A percentile compares a stretch with the other conserved stretches of the same genome.
phyloP scores from a whole-genome alignment of 2,329 filamentous ascomycete species.

The Clarireedia homoeocarpa region DNA sequence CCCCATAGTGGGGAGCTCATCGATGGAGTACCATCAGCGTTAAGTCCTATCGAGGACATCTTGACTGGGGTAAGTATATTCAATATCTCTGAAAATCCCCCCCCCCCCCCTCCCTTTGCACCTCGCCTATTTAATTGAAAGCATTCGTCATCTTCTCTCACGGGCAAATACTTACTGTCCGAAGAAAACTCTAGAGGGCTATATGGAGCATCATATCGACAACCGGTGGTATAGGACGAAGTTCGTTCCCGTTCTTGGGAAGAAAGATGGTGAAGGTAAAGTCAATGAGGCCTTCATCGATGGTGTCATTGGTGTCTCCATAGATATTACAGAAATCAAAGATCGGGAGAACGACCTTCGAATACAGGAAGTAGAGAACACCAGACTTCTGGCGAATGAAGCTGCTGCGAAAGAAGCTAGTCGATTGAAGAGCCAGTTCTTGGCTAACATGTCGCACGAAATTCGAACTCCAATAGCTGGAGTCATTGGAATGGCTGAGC shows the following conservation, averaged over 20 bases:
- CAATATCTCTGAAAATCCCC: too few species aligned
- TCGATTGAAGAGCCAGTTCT: slow-evolving; percentile 70
- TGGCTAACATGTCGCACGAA: slow-evolving; percentile 78
- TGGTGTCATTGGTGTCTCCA: slow-evolving; percentile 70
- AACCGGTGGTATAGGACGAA: slow-evolving; percentile 64
- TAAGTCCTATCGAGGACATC: slow-evolving; percentile 55
- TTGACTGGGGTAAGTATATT: slow-evolving; percentile 40
- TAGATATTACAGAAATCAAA: slow-evolving; percentile 70
- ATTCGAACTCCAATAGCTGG: slow-evolving; percentile 73
- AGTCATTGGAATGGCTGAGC: slow-evolving; percentile 72
- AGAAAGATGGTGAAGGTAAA: slow-evolving; percentile 44
- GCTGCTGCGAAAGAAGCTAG: slow-evolving; percentile 74
- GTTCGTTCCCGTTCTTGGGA: slow-evolving; percentile 57
- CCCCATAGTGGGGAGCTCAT: slow-evolving; percentile 8
- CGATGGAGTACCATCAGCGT: slow-evolving; percentile 34
- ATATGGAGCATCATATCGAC: slow-evolving; percentile 46
- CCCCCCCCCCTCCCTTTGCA: too few species aligned
- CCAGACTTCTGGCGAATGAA: slow-evolving; percentile 64
- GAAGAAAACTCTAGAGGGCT: slow-evolving; percentile 44
- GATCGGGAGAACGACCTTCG: slow-evolving; percentile 55
- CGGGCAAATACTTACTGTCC: too few species aligned
- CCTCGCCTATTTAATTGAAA: too few species aligned
- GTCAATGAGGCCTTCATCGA: slow-evolving; percentile 47
- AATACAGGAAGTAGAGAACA: slow-evolving; percentile 60
- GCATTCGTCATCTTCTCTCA: too few species aligned